Evolutionary conservation across 1,284 basidiomycete species (phyloP), one percentile per base, ranked within the genome.

Genomic region (Sanghuangporus weigelae): DNA sequence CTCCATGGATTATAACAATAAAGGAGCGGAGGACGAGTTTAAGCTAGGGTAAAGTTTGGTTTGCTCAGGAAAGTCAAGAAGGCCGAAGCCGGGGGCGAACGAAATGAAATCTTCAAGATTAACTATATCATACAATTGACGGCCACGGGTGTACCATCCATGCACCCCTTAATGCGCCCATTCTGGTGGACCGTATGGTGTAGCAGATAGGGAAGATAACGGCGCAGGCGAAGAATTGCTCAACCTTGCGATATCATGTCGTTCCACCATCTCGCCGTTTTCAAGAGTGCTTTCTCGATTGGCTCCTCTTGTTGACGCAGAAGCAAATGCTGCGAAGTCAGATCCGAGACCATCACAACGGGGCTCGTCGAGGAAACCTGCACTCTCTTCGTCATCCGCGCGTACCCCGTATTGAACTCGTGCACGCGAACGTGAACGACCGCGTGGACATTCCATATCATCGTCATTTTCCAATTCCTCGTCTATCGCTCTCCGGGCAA

Each of bases 401-500:
- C 60, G 60, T 4, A 56, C 60, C 1, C 51, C 58, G 16, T 60
- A 60, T 11, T 51, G 46, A 26, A 21, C 21, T 23, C 60, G 51
- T 3, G 51, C 51, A 21, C 50, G 50, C 39, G 38, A 44, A 31
- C 50, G 48, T 3, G 50, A 44, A n/a, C 59, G 60, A 16, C 31
- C 53, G 3, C 60, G 60, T 8, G 26, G 21, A 31, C 50, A 61
- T 23, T 49, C 69, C 16, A 75, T 77, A 67, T 84, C 73, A 65
- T 67, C 67, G 60, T 78, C 73, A 65, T 86, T 85, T 49, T 82
- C 85, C 31, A 92, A 77, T 73, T 93, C 87, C 40, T 89, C 86
- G 71, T 93, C 86, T 48, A 95, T 90, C 0, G 92, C 93, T 64
- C 83, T 82, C 31, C 91, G 85, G 31, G 93, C 92, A 61, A 94